Evolutionary conservation across 2,329 filamentous ascomycete species (phyloP).

Genomic region (Calonectria pauciramosa): DNA sequence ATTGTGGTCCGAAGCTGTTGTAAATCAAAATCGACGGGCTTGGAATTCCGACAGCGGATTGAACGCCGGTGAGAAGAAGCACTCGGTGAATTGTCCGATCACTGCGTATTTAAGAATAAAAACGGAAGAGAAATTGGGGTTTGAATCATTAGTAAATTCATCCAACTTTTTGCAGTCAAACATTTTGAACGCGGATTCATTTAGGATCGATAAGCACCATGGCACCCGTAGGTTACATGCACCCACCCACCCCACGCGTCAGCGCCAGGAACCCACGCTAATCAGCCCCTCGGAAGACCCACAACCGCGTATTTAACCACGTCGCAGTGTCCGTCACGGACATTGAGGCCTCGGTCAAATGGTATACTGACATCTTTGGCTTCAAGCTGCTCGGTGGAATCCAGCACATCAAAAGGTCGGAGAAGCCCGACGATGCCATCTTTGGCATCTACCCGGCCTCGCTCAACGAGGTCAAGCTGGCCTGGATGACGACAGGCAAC

Average conservation of each 20-base stretch:
- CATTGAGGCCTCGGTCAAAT: constrained; percentile 24
- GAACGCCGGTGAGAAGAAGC: background rate
- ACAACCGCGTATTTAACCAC: constrained; percentile 25
- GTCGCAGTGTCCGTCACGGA: constrained; percentile 24
- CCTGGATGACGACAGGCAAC: constrained; percentile 49
- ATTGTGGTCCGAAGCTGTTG: constrained; percentile 14
- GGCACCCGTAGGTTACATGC: constrained; percentile 1
- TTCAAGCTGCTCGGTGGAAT: constrained; percentile 23
- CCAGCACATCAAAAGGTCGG: constrained; percentile 26
- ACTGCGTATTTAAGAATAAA: background rate
- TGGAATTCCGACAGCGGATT: constrained; percentile 13
- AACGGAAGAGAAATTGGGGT: background rate
- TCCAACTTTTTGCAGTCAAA: background rate
- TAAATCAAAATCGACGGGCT: background rate
- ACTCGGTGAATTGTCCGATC: constrained; percentile 16
- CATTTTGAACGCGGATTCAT: background rate
- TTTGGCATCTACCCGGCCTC: constrained; percentile 48
- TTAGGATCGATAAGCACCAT: background rate
- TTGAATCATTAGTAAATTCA: background rate
- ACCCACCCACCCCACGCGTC: background rate
- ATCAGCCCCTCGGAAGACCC: background rate
- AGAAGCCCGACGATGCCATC: constrained; percentile 43
- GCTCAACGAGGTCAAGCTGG: constrained; percentile 47
- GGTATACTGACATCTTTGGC: constrained; percentile 30
- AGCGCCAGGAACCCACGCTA: constrained; percentile 5